phyloP scores from a whole-genome alignment of 2,329 filamentous ascomycete species.

The Boeremia exigua region DNA sequence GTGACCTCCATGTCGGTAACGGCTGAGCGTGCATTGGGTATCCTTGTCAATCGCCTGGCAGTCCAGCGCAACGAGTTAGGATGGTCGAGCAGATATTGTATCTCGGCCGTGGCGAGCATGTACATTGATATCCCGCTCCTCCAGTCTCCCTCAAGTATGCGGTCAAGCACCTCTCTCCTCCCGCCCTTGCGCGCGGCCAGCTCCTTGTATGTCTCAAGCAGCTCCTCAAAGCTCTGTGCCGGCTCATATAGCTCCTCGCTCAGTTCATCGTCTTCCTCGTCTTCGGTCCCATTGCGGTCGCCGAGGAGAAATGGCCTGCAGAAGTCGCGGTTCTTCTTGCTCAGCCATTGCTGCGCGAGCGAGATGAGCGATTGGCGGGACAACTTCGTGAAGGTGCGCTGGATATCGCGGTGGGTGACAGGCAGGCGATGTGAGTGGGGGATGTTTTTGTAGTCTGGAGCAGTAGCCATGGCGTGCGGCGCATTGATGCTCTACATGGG shows the following conservation, averaged over 20 bases:
- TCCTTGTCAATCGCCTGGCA: conserved; percentile 55
- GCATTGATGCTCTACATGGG: conserved; percentile 41
- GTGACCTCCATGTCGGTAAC: conserved; percentile 46
- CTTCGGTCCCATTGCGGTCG: conserved; percentile 52
- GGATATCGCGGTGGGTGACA: conserved; percentile 67
- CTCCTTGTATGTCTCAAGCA: conserved; percentile 61
- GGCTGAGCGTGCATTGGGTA: conserved; percentile 35
- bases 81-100: conserved; percentile 61
- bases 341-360: conserved; percentile 79
- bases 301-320: conserved; percentile 64
- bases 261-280: conserved; percentile 58
- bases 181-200: conserved; percentile 54
- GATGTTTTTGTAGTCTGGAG: conserved; percentile 74
- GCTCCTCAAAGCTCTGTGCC: conserved; percentile 67
- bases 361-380: conserved; percentile 74
- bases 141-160: conserved; percentile 65
- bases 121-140: conserved; percentile 60
- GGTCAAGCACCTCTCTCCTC: conserved; percentile 62
- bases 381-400: conserved; percentile 71
- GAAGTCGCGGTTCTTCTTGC: conserved; percentile 65
- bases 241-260: conserved; percentile 71
- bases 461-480: conserved; percentile 56
- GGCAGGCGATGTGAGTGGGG: conserved; percentile 74
- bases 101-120: conserved; percentile 62
- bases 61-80: conserved; percentile 60